Evolutionary conservation across 225 moss, liverwort and hornwort species (phyloP), one percentile per base, ranked within the genome.

Genomic region (Bryum argenteum): DNA sequence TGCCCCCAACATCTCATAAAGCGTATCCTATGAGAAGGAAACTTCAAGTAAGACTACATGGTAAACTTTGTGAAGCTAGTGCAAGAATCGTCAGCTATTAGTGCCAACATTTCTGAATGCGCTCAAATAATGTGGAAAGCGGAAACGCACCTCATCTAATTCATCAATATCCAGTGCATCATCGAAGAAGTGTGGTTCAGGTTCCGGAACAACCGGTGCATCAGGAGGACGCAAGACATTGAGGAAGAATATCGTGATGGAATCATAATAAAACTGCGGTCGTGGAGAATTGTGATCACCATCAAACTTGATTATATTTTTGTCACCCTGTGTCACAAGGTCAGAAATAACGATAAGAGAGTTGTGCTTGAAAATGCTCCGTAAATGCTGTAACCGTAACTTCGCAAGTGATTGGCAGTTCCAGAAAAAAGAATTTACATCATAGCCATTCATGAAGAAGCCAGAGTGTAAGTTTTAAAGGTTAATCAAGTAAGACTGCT

Each of bases 211-310:
- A 68, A 83, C 76, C 66, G 92, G 89, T 59, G 89, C 91, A 72
- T 91, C 94, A 63, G 98, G 94, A 75, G 98, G 98, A 48, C 87
- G 84, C 76, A 98, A 81, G 19, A 93, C 87, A 76, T 98, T 98
- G 78, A 90, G 91, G 77, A 98, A 98, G 77, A 98, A 98, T 68
- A 98, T 98, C 21, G 92, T 92, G 73, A 94, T 92, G 57, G 98
- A 98, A 77, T 98, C 98, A 54, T 94, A 98, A 76, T 98, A 98
- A 78, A 98, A 98, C 69, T 89, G 98, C 58, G 98, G 98, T 57
- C 98, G 88, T 48, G 89, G 88, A 58, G 98, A 98, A 78, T 98
- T 98, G 75, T 98, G 94, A 58, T 94, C 98, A 83, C 98, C 98
- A 84, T 89, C 89, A 76, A 98, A 98, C 79, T 94, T 98, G 70